Base-by-base conservation (phyloP, 768 basidiomycete species). In the Clavaria fumosa region DNA sequence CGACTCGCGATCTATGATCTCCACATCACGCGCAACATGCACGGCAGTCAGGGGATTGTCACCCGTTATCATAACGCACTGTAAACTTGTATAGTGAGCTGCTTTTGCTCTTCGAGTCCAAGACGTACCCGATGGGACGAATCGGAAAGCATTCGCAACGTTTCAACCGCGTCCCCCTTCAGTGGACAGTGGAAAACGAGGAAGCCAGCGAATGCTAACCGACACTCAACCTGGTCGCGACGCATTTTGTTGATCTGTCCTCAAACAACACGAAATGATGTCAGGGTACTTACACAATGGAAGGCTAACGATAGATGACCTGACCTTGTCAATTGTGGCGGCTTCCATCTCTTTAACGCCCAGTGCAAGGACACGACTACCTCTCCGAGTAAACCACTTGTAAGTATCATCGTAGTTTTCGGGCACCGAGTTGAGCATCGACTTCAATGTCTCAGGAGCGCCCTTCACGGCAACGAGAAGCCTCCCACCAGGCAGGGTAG, bases 11-110 rank as follows among this genome's bases (percentile, higher is more conserved):
- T 99, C 95, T 14, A 99, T 80, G 43, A 97, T 97, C 50, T 99
- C 93, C 5, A 99, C 95, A 50, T 93, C 89, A 18, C 71, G 71
- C 12, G 95, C 95, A 31, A 99, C 91, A 53, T 97, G 95, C 0
- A 85, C 78, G 5, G 95, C 95, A 0, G 95, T 99, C 37, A 99
- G 61, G 5, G 95, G 95, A 55, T 97, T 97, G 56, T 99, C 95
- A 24, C 95, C 95, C 32, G 95, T 99, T 45, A 99, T 99, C 95
- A 99, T 99, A 40, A 97, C 67, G 54, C 95, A 97, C 89, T 95
- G 41, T 15, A 17, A 22, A 28, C 14, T 28, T n/a, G 3, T 10
- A 12, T 34, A 38, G 23, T 14, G 10, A 4, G 23, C 36, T 18
- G 7, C 18, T 4, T 1, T 23, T n/a, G 4, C 19, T 11, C 15